These are phyloP conservation scores for Hibiscus trionum DNA, from an alignment of 345 rosid species.

Conservation along the genomic window DNA sequence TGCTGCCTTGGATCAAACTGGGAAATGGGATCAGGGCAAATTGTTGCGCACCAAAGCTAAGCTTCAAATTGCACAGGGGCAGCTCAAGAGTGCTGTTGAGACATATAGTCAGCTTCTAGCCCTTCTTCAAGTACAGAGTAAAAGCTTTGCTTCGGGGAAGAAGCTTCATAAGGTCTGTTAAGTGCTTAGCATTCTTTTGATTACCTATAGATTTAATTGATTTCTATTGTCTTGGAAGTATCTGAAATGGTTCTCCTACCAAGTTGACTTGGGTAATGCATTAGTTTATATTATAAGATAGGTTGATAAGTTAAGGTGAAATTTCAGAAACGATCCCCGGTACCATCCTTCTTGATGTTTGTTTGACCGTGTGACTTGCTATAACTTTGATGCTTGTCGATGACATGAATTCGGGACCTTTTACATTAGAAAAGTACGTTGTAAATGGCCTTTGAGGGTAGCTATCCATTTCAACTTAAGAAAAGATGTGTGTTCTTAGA, in stretches of 20 bases:
- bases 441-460: background rate
- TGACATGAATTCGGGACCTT: background rate
- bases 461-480: background rate
- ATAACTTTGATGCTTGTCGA: background rate
- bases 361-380: background rate
- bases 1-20: constrained; percentile 67
- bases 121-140: constrained; percentile 61
- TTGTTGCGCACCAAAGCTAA: constrained; percentile 70
- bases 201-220: background rate
- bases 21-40: constrained; percentile 79
- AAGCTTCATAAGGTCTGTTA: constrained; percentile 42
- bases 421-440: background rate
- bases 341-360: background rate
- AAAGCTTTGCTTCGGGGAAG: constrained; percentile 39
- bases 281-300: background rate
- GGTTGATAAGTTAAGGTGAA: background rate
- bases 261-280: background rate
- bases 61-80: constrained; percentile 62
- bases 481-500: too few relatives aligned
- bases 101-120: constrained; percentile 71
- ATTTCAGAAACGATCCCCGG: background rate
- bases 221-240: background rate
- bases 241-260: background rate
- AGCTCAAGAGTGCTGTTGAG: constrained; percentile 39
- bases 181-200: background rate